Base-by-base conservation (phyloP, 768 basidiomycete genomes). In the Daedaleopsis sinensis region DNA sequence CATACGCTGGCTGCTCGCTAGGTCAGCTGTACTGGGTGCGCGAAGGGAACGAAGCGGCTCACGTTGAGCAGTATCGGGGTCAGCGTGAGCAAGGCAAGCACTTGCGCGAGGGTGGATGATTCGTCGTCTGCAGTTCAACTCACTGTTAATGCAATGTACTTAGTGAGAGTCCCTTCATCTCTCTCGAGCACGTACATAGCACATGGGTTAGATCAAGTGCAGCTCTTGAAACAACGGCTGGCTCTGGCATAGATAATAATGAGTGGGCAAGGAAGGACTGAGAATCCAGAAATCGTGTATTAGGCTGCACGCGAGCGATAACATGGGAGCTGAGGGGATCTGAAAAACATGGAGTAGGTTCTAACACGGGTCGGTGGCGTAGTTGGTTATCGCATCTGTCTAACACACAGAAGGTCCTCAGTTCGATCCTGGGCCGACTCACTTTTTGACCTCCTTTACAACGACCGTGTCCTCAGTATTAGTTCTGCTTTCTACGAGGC, bases 341-440 rank as follows among this genome's bases (percentile, higher is more conserved):
- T n/a, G n/a, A n/a, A n/a, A n/a, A n/a, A n/a, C n/a, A n/a, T n/a
- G n/a, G n/a, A n/a, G n/a, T n/a, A n/a, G n/a, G n/a, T n/a, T n/a
- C 7, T 32, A 32, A 32, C 7, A 32, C 53, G 74, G 76, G 71
- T 79, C 79, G 83, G 82, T 87, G 86, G 86, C 83, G 86, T 88
- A 87, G 84, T 86, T 88, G 86, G 86, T 88, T 87, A 88, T 88
- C 85, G 83, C 86, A 85, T 87, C 84, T 86, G 86, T 87, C 85
- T 87, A 85, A 88, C 86, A 87, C 86, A 86, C 85, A 85, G 85
- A 84, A 85, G 85, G 84, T 82, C 85, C 79, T 76, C 84, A 80
- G 85, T 86, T 86, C 84, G 84, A 86, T 70, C 83, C 84, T 80
- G 83, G 82, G 75, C 83, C 82, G 64, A 67, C 67, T 67, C 67